phyloP scores from a whole-genome alignment of 208 protist species.

The Strigomonas culicis region DNA sequence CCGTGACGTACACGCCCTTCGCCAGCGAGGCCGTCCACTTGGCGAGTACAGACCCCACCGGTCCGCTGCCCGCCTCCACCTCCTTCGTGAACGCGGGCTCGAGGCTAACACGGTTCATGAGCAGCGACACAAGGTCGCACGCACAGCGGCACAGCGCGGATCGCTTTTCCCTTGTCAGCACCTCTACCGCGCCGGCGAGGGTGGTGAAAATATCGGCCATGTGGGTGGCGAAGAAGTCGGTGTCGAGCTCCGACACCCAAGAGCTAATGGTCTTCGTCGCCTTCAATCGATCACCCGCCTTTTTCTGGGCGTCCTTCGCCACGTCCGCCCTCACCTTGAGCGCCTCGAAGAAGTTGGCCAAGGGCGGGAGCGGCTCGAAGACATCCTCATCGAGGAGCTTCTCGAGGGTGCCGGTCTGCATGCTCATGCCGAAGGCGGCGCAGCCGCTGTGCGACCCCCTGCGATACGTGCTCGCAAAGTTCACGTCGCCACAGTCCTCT shows the following conservation, averaged over 20 bases:
- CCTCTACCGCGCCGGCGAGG: conserved; percentile 30
- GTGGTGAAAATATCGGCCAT: conserved; percentile 17
- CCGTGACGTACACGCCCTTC: conserved; percentile 76
- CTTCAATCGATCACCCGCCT: conserved; percentile 32
- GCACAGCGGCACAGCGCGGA: conserved; percentile 72
- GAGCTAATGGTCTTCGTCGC: conserved; percentile 46
- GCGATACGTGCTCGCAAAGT: conserved; percentile 13
- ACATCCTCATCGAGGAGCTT: conserved; percentile 4
- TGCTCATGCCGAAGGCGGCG: conserved; percentile 2
- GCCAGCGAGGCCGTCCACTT: conserved; percentile 52
- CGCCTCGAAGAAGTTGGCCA: conserved; percentile 20
- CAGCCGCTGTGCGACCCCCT: conserved; percentile 5
- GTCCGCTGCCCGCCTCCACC: conserved; percentile 16
- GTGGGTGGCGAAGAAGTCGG: conserved; percentile 26
- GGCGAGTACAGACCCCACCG: conserved; percentile 22
- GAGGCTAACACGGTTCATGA: conserved; percentile 36
- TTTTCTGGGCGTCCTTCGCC: conserved; percentile 14
- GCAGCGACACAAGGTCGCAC: conserved; percentile 42
- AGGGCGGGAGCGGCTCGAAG: conserved; percentile 23
- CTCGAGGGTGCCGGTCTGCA: conserved; percentile 9
- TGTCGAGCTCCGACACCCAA: conserved; percentile 43
- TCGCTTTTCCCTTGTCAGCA: conserved; percentile 61
- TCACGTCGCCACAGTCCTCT: conserved; percentile 19
- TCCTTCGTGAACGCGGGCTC: conserved; percentile 31
- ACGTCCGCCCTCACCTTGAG: conserved; percentile 20